Percentiles rank a stretch among this genome's conserved stretches.
Evolutionary conservation across 108 stramenopile species (phyloP).

Genomic region (Discostella stelligeroides): DNA sequence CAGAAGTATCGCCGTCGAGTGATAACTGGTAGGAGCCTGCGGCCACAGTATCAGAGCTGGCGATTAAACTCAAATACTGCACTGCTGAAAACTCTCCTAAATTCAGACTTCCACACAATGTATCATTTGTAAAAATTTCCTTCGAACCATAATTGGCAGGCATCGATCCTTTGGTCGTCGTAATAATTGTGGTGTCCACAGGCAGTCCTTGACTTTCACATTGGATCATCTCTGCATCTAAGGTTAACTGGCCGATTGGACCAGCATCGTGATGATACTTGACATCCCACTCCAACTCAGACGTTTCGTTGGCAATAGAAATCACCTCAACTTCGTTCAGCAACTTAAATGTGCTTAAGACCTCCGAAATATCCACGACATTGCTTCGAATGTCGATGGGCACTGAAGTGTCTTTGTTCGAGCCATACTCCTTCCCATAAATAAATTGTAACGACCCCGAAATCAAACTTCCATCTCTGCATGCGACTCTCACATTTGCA

Average conservation of each 20-base stretch:
- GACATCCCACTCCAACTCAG: conserved; percentile 32
- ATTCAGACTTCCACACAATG: conserved; percentile 35
- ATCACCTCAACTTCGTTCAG: conserved; percentile 26
- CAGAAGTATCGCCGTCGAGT: conserved; percentile 33
- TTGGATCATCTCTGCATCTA: conserved; percentile 31
- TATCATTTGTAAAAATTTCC: conserved; percentile 15
- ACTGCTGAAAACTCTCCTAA: conserved; percentile 37
- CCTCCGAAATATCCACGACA: conserved; percentile 21
- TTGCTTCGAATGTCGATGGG: conserved; percentile 28
- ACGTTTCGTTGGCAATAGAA: conserved; percentile 12
- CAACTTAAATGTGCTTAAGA: conserved; percentile 18
- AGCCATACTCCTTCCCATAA: conserved; percentile 24
- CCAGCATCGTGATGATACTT: conserved; percentile 30
- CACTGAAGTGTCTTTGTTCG: conserved; percentile 16
- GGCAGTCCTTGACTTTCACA: conserved; percentile 34
- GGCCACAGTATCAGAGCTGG: conserved; percentile 15
- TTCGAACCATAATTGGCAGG: conserved; percentile 36
- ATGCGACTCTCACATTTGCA: conserved; percentile 26
- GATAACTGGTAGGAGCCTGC: conserved; percentile 38
- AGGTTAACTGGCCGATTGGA: conserved; percentile 11
- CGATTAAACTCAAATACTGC: conserved; percentile 30
- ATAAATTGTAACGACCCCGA: conserved; percentile 27
- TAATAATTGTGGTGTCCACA: conserved; percentile 23
- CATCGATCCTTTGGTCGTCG: conserved; percentile 3
- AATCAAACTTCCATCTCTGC: conserved; percentile 33